Evolutionary conservation across 2,329 filamentous ascomycete species (phyloP).

Genomic region (Venturia nashicola): DNA sequence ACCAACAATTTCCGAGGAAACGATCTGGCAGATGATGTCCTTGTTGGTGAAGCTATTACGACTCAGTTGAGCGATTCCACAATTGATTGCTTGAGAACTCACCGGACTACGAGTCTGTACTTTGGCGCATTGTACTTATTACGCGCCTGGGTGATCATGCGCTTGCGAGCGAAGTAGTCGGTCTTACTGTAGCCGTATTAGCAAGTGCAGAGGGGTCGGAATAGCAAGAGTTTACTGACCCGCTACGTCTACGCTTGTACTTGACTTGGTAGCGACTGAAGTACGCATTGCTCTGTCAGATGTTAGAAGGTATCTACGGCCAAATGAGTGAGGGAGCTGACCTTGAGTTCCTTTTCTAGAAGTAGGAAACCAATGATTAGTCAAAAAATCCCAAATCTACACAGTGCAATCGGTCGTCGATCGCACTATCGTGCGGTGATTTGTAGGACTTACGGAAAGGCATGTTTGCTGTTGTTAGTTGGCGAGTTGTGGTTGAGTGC

Average conservation of each 20-base stretch:
- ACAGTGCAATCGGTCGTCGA: not conserved
- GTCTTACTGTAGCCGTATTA: conserved; percentile 37
- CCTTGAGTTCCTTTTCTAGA: conserved; percentile 5
- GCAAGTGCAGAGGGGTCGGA: too few species aligned
- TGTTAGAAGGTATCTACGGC: not conserved
- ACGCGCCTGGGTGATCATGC: conserved; percentile 99
- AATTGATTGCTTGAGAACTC: not conserved
- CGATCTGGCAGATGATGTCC: conserved; percentile 97
- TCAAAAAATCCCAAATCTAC: conserved; percentile 9
- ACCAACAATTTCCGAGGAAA: conserved; percentile 88
- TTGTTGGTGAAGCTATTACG: conserved; percentile 71
- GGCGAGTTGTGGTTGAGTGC: not conserved
- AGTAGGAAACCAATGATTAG: conserved; percentile 12
- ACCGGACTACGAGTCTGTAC: conserved; percentile 94
- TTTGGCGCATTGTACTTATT: conserved; percentile 99
- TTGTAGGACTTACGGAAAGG: not conserved
- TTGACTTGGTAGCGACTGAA: conserved; percentile 96
- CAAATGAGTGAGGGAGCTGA: conserved; percentile 3
- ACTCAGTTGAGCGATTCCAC: not conserved
- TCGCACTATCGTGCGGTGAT: not conserved
- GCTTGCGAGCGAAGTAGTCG: conserved; percentile 99
- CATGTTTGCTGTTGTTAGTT: not conserved
- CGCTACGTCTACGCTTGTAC: conserved; percentile 86
- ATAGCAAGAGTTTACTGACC: conserved; percentile 32
- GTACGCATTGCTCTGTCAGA: conserved; percentile 12